Evolutionary conservation across 345 rosid genomes (phyloP).

Genomic region (Carallia pectinifolia): DNA sequence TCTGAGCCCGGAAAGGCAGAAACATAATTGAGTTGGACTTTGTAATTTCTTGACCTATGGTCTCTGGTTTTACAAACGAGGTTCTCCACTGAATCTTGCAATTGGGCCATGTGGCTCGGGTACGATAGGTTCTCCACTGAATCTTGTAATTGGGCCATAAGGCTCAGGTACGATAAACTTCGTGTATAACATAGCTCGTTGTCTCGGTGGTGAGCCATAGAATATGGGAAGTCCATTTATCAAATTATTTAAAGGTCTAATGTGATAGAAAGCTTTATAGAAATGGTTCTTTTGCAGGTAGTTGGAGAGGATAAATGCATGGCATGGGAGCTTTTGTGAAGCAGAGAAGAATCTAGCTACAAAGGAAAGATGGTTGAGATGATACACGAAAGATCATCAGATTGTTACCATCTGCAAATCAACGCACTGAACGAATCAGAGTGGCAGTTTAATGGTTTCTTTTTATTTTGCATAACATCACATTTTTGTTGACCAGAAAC

Average conservation of each 20-base stretch:
- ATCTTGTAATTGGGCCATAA: too few relatives aligned
- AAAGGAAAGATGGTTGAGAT: slow-evolving; percentile 41
- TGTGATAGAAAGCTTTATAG: slow-evolving; percentile 6
- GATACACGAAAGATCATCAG: slow-evolving; percentile 49
- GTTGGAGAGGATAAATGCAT: slow-evolving; percentile 80
- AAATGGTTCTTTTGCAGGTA: slow-evolving; percentile 41
- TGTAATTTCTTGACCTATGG: too few relatives aligned
- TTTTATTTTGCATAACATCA: not conserved
- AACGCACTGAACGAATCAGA: slow-evolving; percentile 84
- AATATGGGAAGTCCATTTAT: not conserved
- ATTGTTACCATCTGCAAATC: slow-evolving; percentile 60
- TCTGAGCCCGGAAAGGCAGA: too few relatives aligned
- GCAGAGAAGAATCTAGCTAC: slow-evolving; percentile 77
- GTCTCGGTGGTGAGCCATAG: too few relatives aligned
- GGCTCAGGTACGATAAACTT: too few relatives aligned
- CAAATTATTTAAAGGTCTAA: slow-evolving; percentile 5
- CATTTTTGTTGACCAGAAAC: too few relatives aligned
- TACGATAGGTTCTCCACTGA: too few relatives aligned
- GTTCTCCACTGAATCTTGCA: too few relatives aligned
- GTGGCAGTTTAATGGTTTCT: slow-evolving; percentile 73
- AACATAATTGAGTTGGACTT: too few relatives aligned
- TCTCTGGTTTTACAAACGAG: too few relatives aligned
- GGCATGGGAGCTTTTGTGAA: slow-evolving; percentile 79
- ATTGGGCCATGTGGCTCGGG: too few relatives aligned
- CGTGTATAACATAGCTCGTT: too few relatives aligned